Evolutionary conservation across 169 alveolate species (phyloP).

Genomic region (Condylostoma magnum): DNA sequence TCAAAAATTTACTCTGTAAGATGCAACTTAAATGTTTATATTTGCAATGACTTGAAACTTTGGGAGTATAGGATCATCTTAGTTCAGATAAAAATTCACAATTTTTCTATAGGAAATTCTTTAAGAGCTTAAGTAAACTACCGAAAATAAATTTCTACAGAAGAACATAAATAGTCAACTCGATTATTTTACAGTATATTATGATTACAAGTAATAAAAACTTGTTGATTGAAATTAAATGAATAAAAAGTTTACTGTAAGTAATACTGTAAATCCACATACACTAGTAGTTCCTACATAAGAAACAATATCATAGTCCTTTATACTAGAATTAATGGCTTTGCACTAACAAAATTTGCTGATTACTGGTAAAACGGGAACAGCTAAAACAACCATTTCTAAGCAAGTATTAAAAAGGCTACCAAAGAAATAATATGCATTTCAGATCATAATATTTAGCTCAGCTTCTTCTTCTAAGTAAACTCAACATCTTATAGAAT

Average conservation of each 20-base stretch:
- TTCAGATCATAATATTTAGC: constrained; percentile 83
- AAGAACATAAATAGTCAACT: too few relatives aligned
- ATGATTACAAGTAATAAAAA: constrained; percentile 79
- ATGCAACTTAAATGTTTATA: too few relatives aligned
- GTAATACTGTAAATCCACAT: constrained; percentile 63
- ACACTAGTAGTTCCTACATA: constrained; percentile 88
- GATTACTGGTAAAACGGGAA: constrained; percentile 91
- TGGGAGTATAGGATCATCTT: too few relatives aligned
- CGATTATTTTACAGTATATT: constrained; percentile 59
- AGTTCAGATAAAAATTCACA: too few relatives aligned
- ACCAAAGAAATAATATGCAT: constrained; percentile 59
- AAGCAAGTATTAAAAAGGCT: constrained; percentile 60
- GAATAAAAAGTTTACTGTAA: constrained; percentile 67
- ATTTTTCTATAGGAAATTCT: too few relatives aligned
- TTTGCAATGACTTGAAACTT: too few relatives aligned
- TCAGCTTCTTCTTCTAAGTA: constrained; percentile 84
- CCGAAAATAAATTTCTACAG: too few relatives aligned
- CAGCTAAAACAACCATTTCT: constrained; percentile 86
- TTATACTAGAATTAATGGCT: constrained; percentile 61
- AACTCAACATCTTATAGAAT: constrained; percentile 59
- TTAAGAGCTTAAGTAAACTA: too few relatives aligned
- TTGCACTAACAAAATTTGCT: constrained; percentile 69
- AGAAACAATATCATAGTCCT: constrained; percentile 81
- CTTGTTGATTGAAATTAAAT: constrained; percentile 55
- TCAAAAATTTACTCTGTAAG: too few relatives aligned